These are phyloP conservation scores for Penicillium sp. DNA, from an alignment of 2,329 filamentous ascomycete species.

Conservation along the genomic window DNA sequence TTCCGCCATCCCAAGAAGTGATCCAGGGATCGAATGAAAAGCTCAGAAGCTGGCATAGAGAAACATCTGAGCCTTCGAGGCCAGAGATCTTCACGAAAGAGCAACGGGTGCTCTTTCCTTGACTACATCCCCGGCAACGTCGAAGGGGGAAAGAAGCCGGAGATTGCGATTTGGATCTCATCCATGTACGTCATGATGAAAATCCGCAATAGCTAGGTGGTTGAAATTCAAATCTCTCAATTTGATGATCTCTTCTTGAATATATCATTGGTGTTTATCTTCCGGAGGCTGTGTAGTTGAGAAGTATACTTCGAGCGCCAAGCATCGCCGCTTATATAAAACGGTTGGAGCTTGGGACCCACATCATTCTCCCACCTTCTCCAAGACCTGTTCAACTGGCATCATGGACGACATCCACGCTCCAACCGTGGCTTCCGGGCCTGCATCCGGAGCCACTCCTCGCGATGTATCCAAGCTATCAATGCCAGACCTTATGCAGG, in stretches of 20 bases:
- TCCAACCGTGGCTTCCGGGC: slow-evolving; percentile 75
- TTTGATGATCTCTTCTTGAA: neutral
- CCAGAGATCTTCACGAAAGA: neutral
- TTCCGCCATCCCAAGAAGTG: slow-evolving; percentile 11
- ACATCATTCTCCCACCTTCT: slow-evolving; percentile 20
- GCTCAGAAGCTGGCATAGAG: slow-evolving; percentile 11
- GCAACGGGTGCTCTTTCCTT: neutral
- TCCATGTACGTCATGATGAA: slow-evolving; percentile 26
- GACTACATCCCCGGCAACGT: neutral
- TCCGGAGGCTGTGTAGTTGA: neutral
- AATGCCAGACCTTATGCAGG: slow-evolving; percentile 75
- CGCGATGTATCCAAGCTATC: slow-evolving; percentile 69
- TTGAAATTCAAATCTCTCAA: slow-evolving; percentile 16
- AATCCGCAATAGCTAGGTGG: slow-evolving; percentile 3
- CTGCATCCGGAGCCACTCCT: slow-evolving; percentile 59
- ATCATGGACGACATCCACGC: slow-evolving; percentile 67
- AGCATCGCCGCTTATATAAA: slow-evolving; percentile 23
- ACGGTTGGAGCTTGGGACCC: slow-evolving; percentile 9
- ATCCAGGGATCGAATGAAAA: slow-evolving; percentile 1
- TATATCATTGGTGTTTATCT: neutral
- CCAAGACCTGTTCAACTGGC: slow-evolving; percentile 39
- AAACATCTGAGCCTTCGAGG: neutral
- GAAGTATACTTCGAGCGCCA: slow-evolving; percentile 8
- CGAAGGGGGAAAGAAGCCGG: slow-evolving; percentile 3
- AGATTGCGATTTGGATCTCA: slow-evolving; percentile 22